phyloP scores from a whole-genome alignment of 2,329 filamentous ascomycete genomes.

The Apiospora aurea region DNA sequence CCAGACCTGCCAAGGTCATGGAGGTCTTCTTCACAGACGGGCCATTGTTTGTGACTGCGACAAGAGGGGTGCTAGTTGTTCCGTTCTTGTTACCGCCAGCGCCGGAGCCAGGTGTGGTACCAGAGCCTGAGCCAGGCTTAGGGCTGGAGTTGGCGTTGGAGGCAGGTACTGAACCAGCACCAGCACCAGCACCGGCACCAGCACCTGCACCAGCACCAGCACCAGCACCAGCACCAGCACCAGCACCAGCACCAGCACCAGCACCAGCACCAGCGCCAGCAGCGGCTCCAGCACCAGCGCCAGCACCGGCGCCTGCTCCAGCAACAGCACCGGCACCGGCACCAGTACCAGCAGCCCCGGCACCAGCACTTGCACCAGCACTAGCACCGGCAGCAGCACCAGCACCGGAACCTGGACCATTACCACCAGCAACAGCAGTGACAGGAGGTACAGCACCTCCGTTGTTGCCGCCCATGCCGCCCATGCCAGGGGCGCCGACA shows the following conservation, averaged over 20 bases:
- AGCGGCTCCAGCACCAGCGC: no score
- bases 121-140: background rate
- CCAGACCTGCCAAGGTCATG: conserved; percentile 37
- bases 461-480: conserved; percentile 24
- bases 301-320: background rate
- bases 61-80: conserved; percentile 29
- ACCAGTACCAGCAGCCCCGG: background rate
- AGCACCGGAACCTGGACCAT: conserved; percentile 23
- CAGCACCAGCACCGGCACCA: background rate
- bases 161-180: conserved; percentile 10
- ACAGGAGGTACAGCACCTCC: conserved; percentile 23
- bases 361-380: background rate
- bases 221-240: background rate
- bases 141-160: background rate
- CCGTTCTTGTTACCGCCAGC: conserved; percentile 22
- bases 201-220: background rate
- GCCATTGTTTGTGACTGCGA: conserved; percentile 36
- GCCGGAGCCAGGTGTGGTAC: background rate
- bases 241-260: conserved; percentile 7
- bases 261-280: no score
- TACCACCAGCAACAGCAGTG: conserved; percentile 11
- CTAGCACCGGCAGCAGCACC: conserved; percentile 23
- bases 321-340: conserved; percentile 15
- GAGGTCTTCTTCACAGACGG: conserved; percentile 39
- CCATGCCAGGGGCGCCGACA: conserved; percentile 30